phyloP scores from a whole-genome alignment of 1,284 basidiomycete species.

The Apiotrichum sp. region DNA sequence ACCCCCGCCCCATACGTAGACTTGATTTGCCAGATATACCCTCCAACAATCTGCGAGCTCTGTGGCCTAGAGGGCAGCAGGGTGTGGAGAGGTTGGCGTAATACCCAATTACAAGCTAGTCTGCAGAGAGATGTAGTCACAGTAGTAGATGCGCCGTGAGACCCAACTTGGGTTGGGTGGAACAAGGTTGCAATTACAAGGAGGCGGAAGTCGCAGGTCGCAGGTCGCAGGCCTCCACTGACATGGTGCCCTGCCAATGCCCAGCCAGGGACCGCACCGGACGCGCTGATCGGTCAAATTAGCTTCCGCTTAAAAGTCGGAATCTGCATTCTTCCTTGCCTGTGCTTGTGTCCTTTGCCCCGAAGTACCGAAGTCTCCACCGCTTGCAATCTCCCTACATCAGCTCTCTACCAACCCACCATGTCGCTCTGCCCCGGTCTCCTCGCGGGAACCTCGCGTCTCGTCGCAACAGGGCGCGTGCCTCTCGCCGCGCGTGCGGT shows the following conservation, averaged over 20 bases:
- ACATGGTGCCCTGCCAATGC: too few relatives aligned
- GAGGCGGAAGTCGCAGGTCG: too few relatives aligned
- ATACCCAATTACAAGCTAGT: conserved; percentile 5
- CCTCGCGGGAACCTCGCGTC: conserved; percentile 12
- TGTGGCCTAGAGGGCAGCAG: not conserved
- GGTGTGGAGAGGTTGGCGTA: not conserved
- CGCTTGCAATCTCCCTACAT: not conserved
- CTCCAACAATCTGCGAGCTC: too few relatives aligned
- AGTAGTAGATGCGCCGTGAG: not conserved
- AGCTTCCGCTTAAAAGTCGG: not conserved
- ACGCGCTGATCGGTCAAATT: not conserved
- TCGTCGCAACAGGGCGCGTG: too few relatives aligned
- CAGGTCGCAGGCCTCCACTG: too few relatives aligned
- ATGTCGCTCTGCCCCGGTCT: conserved; percentile 16
- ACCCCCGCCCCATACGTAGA: not conserved
- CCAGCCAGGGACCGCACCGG: too few relatives aligned
- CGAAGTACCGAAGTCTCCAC: too few relatives aligned
- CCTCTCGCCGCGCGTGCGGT: not conserved
- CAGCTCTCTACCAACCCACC: not conserved
- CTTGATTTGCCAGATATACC: not conserved
- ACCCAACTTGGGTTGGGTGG: too few relatives aligned
- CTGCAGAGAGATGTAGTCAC: conserved; percentile 5
- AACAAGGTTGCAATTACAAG: too few relatives aligned
- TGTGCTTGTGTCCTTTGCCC: too few relatives aligned
- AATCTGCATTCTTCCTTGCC: too few relatives aligned